Conservation (phyloP, 2,329 filamentous ascomycete species). For the Corinectria fuckeliana region DNA sequence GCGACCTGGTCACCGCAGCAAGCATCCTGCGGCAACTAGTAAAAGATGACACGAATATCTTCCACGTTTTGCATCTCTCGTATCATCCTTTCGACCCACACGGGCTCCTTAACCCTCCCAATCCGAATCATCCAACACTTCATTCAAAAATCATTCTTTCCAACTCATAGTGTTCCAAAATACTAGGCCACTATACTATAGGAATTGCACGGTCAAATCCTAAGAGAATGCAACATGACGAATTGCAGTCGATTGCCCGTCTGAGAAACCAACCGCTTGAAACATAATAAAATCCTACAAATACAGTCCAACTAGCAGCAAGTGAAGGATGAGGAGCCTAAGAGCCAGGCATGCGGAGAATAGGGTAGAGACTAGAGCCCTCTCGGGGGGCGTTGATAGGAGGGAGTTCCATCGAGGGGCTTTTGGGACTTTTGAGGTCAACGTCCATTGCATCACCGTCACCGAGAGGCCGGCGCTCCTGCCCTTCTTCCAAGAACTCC, state of each 20-base stretch:
- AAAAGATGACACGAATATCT: background rate
- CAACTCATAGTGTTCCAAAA: background rate
- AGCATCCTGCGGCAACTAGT: background rate
- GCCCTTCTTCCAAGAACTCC: slow-evolving; percentile 55
- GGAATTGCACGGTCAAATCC: background rate
- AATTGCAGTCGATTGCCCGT: background rate
- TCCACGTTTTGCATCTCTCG: background rate
- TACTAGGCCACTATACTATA: background rate
- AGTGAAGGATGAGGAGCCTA: slow-evolving; percentile 23
- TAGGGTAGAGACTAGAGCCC: slow-evolving; percentile 48
- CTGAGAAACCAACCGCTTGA: background rate
- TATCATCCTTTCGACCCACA: background rate
- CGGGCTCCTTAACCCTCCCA: background rate
- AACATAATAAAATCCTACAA: slow-evolving; percentile 32
- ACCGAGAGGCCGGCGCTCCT: slow-evolving; percentile 20
- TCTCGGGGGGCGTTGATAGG: slow-evolving; percentile 34
- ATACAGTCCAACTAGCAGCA: slow-evolving; percentile 27
- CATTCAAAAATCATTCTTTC: background rate
- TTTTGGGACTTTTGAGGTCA: slow-evolving; percentile 43
- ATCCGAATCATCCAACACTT: background rate
- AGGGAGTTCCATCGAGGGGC: slow-evolving; percentile 31
- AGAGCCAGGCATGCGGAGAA: slow-evolving; percentile 48
- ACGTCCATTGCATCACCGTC: slow-evolving; percentile 47
- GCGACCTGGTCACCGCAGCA: background rate
- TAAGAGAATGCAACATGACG: background rate